Evolutionary conservation across 169 alveolate genomes (phyloP).

Genomic region (Ichthyophthirius multifiliis): DNA sequence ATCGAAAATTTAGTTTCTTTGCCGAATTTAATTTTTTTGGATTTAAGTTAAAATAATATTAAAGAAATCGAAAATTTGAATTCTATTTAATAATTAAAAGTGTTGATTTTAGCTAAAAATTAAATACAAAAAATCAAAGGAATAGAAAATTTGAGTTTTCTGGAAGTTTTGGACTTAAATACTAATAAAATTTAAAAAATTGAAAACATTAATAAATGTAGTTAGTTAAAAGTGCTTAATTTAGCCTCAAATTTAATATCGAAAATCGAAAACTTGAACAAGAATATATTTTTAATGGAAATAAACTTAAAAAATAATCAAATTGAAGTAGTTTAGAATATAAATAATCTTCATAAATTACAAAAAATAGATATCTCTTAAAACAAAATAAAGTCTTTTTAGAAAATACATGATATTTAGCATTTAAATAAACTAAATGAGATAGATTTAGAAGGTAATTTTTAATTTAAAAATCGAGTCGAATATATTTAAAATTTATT

Average conservation of each 20-base stretch:
- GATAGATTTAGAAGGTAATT: constrained; percentile 48
- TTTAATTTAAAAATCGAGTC: neutral
- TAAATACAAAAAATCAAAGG: constrained; percentile 71
- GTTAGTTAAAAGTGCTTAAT: constrained; percentile 74
- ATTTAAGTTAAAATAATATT: constrained; percentile 78
- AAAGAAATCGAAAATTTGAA: constrained; percentile 77
- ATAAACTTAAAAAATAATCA: constrained; percentile 71
- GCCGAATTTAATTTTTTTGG: constrained; percentile 75
- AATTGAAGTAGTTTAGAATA: constrained; percentile 60
- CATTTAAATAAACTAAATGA: constrained; percentile 43
- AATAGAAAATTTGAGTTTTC: constrained; percentile 62
- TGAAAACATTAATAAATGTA: constrained; percentile 66
- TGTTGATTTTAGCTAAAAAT: constrained; percentile 79
- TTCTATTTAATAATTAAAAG: constrained; percentile 75
- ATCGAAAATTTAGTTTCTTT: constrained; percentile 80
- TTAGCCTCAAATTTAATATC: constrained; percentile 76
- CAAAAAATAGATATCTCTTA: constrained; percentile 68
- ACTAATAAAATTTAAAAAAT: constrained; percentile 74
- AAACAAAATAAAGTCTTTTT: constrained; percentile 65
- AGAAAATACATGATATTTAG: constrained; percentile 36
- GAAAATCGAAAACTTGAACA: constrained; percentile 66
- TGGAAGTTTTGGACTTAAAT: constrained; percentile 85
- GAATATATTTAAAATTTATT: neutral
- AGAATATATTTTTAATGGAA: constrained; percentile 63
- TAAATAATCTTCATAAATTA: constrained; percentile 53